phyloP scores from a whole-genome alignment of 306 rosid genomes.

The Begonia masoniana region DNA sequence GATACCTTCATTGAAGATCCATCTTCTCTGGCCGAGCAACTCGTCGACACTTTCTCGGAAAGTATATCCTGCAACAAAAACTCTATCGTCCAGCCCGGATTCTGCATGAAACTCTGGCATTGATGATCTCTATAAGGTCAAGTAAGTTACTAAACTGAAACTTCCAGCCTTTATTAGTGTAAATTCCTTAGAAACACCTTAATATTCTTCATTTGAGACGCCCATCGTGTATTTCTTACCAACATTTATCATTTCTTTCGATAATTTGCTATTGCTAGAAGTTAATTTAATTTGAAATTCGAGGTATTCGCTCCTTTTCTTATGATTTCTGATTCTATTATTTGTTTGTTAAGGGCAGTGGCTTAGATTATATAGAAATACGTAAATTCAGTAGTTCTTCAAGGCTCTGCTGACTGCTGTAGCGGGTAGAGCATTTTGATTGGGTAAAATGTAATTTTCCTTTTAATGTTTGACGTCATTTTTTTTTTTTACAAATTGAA shows the following conservation, averaged over 20 bases:
- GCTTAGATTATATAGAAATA: no score
- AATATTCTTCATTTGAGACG: conserved; percentile 22
- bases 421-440: no score
- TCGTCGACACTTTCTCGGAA: conserved; percentile 83
- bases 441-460: no score
- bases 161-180: conserved; percentile 3
- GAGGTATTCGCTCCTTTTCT: neutral
- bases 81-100: conserved; percentile 52
- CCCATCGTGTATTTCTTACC: no score
- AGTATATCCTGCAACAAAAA: conserved; percentile 55
- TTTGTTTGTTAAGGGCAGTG: neutral
- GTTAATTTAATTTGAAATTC: neutral
- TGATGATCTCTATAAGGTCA: conserved; percentile 11
- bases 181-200: conserved; percentile 36
- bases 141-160: no score
- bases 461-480: no score
- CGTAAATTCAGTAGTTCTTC: no score
- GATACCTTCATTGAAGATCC: conserved; percentile 80
- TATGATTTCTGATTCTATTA: neutral
- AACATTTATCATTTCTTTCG: conserved; percentile 9
- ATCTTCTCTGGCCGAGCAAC: conserved; percentile 89
- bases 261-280: no score
- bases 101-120: conserved; percentile 99
- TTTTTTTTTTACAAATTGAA: no score
- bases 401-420: no score